These are phyloP conservation scores for Curvularia sp. DNA, from an alignment of 2,329 filamentous ascomycete genomes.

Conservation along the genomic window DNA sequence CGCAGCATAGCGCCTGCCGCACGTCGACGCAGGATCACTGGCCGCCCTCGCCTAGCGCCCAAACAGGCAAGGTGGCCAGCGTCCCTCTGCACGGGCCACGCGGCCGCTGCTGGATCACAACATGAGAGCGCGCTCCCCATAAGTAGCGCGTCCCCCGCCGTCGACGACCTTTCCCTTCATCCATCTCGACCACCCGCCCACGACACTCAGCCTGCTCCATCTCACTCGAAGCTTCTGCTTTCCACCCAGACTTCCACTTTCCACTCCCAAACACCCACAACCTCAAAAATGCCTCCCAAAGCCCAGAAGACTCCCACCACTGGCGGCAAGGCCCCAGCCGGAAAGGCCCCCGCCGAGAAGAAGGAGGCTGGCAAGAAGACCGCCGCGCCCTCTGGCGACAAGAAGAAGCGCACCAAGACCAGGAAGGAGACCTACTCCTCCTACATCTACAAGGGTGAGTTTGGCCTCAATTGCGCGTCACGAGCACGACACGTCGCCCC, in stretches of 20 bases:
- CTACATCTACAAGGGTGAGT: slow-evolving; percentile 99
- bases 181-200: slow-evolving; percentile 51
- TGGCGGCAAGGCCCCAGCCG: slow-evolving; percentile 88
- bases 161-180: slow-evolving; percentile 49
- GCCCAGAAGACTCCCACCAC: slow-evolving; percentile 96
- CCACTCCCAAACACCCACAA: slow-evolving; percentile 14
- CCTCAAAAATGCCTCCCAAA: slow-evolving; percentile 88
- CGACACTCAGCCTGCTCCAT: slow-evolving; percentile 32
- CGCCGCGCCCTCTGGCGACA: slow-evolving; percentile 85
- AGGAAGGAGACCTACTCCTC: slow-evolving; percentile 99
- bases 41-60: slow-evolving; percentile 33
- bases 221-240: slow-evolving; percentile 23
- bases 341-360: slow-evolving; percentile 89
- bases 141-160: slow-evolving; percentile 53
- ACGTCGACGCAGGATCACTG: slow-evolving; percentile 33
- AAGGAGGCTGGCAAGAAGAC: slow-evolving; percentile 99
- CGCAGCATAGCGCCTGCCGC: slow-evolving; percentile 25
- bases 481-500: slow-evolving; percentile 10
- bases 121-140: slow-evolving; percentile 49
- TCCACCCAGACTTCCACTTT: slow-evolving; percentile 21
- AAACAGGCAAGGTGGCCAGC: slow-evolving; percentile 34
- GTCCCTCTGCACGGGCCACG: slow-evolving; percentile 39
- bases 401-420: slow-evolving; percentile 99
- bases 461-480: slow-evolving; percentile 20
- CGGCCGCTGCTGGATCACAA: slow-evolving; percentile 50